phyloP scores from a whole-genome alignment of 768 basidiomycete species.

The Rhodotorula sphaerocarpa region DNA sequence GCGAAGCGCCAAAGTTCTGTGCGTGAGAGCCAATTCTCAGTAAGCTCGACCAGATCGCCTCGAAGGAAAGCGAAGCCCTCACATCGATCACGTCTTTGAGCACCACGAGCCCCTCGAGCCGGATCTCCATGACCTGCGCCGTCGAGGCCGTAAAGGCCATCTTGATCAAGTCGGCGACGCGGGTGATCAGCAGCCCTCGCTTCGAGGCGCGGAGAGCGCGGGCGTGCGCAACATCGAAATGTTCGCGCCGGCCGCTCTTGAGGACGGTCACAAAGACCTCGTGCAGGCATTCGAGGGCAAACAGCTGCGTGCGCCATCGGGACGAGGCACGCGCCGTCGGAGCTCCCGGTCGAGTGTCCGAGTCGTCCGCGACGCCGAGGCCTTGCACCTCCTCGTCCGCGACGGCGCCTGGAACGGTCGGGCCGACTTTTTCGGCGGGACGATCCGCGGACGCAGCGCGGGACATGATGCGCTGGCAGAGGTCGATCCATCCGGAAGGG shows the following conservation, averaged over 20 bases:
- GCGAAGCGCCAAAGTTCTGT: constrained; percentile 74
- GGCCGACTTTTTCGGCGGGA: constrained; percentile 43
- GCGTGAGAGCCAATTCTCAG: background rate
- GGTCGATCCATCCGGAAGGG: constrained; percentile 94
- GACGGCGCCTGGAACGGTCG: constrained; percentile 50
- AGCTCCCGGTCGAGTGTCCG: constrained; percentile 39
- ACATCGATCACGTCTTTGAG: constrained; percentile 88
- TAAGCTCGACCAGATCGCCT: background rate
- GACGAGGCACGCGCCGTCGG: constrained; percentile 48
- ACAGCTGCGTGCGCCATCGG: constrained; percentile 92
- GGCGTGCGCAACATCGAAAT: constrained; percentile 69
- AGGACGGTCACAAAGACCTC: constrained; percentile 71
- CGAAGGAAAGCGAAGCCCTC: constrained; percentile 21
- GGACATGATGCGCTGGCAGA: constrained; percentile 95
- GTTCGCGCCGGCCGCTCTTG: constrained; percentile 66
- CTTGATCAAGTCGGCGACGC: constrained; percentile 85
- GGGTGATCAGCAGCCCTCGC: constrained; percentile 64
- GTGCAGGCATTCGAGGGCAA: constrained; percentile 85
- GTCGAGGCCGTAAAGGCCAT: constrained; percentile 98
- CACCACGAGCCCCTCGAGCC: constrained; percentile 80
- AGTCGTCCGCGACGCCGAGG: constrained; percentile 57
- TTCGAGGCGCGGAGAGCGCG: constrained; percentile 36
- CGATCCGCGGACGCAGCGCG: constrained; percentile 64
- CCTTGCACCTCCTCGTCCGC: constrained; percentile 93
- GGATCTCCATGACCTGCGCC: constrained; percentile 90